A percentile compares a stretch with the other conserved stretches of the same genome.
Evolutionary conservation across 768 basidiomycete species (phyloP).

Genomic region (Boletales sp.): DNA sequence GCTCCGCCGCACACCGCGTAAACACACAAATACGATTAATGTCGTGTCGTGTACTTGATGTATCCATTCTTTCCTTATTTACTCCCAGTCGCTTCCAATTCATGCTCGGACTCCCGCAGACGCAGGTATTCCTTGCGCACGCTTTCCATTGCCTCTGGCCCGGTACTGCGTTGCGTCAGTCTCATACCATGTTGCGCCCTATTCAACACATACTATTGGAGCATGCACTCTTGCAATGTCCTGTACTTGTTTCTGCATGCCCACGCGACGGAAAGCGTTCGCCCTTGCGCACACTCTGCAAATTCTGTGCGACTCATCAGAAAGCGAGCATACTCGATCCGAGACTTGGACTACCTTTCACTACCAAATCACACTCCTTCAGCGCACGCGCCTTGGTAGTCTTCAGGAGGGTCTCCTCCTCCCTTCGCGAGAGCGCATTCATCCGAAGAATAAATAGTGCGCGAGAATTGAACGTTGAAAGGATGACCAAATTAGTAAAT

Average conservation of each 20-base stretch:
- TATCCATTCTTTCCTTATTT: constrained; percentile 4
- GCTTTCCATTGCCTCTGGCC: constrained; percentile 67
- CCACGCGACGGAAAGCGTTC: constrained; percentile 85
- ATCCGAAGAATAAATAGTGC: constrained; percentile 35
- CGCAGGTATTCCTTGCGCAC: constrained; percentile 73
- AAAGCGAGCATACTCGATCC: neutral
- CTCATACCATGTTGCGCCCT: neutral
- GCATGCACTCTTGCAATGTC: constrained; percentile 73
- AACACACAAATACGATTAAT: no score
- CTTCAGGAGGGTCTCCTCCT: constrained; percentile 84
- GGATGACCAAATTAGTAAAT: neutral
- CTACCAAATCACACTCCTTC: constrained; percentile 70
- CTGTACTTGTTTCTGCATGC: constrained; percentile 69
- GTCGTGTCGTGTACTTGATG: constrained; percentile 1
- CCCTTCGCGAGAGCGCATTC: constrained; percentile 83
- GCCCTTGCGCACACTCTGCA: constrained; percentile 77
- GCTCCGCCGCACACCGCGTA: neutral
- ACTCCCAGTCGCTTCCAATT: neutral
- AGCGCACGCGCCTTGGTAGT: constrained; percentile 76
- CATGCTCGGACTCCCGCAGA: constrained; percentile 37
- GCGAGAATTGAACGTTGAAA: constrained; percentile 2
- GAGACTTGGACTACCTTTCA: constrained; percentile 49
- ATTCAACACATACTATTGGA: constrained; percentile 59
- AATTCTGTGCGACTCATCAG: constrained; percentile 50
- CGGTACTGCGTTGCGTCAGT: constrained; percentile 46